A percentile compares a stretch with the other conserved stretches of the same genome.
These are phyloP conservation scores for Daldinia concentrica DNA, from an alignment of 495 filamentous ascomycete species.

Conservation along the genomic window DNA sequence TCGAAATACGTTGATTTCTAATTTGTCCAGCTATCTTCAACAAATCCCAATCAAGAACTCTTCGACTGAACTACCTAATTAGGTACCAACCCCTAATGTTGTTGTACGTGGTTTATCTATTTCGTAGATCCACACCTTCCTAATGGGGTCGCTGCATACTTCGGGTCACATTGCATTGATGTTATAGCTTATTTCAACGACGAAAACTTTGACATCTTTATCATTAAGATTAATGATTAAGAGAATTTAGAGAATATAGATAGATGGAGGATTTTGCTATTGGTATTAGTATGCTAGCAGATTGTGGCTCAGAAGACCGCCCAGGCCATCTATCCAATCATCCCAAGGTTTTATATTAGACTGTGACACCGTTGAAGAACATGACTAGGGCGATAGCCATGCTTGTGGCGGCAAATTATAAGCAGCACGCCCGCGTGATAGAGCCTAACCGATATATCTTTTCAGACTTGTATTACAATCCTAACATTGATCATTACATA, in stretches of 20 bases:
- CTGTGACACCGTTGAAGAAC: not conserved
- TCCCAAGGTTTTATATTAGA: not conserved
- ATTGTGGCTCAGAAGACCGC: not conserved
- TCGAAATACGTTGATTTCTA: not conserved
- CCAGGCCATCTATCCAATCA: not conserved
- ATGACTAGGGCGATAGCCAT: not conserved
- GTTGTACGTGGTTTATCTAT: not conserved
- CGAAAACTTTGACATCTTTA: not conserved
- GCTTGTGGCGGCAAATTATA: not conserved
- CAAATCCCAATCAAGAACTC: not conserved
- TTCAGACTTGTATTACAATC: not conserved
- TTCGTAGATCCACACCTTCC: slow-evolving; percentile 25
- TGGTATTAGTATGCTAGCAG: not conserved
- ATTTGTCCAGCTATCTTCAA: not conserved
- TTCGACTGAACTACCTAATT: not conserved
- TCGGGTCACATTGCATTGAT: slow-evolving; percentile 34
- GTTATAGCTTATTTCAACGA: slow-evolving; percentile 33
- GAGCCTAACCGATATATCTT: not conserved
- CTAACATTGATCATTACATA: not conserved
- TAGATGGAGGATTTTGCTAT: not conserved
- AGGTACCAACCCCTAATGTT: not conserved
- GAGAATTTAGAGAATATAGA: not conserved
- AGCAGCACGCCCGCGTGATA: not conserved
- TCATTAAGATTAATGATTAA: not conserved
- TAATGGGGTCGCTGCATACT: slow-evolving; percentile 28